Evolutionary conservation across 1,139 yeast species (phyloP).

Genomic region (Diutina ranongensis): DNA sequence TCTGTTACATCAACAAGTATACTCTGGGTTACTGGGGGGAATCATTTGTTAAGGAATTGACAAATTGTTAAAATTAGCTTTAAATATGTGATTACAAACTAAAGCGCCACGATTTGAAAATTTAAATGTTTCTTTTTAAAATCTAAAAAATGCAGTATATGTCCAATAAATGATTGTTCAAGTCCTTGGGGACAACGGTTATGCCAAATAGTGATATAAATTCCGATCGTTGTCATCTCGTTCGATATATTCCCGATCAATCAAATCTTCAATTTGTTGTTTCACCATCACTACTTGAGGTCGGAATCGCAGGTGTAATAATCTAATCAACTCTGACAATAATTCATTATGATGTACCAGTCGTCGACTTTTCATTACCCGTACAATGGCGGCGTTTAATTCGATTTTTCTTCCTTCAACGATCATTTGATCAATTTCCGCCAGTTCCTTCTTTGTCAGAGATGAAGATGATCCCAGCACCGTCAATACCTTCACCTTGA

Average conservation of each 20-base stretch:
- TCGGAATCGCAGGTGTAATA: conserved; percentile 51
- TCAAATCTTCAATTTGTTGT: conserved; percentile 64
- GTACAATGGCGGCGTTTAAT: conserved; percentile 80
- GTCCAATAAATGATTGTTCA: background rate
- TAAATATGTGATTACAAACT: too few relatives aligned
- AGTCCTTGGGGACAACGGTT: background rate
- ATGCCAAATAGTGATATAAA: conserved; percentile 67
- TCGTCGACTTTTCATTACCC: conserved; percentile 75
- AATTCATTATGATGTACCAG: conserved; percentile 52
- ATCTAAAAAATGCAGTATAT: background rate
- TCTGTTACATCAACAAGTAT: conserved; percentile 79
- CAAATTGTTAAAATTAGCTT: conserved; percentile 24
- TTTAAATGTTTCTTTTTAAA: background rate
- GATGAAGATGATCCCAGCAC: conserved; percentile 29
- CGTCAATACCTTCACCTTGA: conserved; percentile 69
- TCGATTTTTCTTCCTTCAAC: conserved; percentile 42
- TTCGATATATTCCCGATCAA: conserved; percentile 68
- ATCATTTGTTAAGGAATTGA: conserved; percentile 80
- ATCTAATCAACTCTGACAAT: conserved; percentile 53
- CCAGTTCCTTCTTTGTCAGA: conserved; percentile 15
- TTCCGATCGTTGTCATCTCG: conserved; percentile 55
- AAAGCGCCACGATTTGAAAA: too few relatives aligned
- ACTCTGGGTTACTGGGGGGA: conserved; percentile 98
- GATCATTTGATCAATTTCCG: conserved; percentile 24
- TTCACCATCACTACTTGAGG: conserved; percentile 63